Evolutionary conservation across 345 rosid genomes (phyloP), one percentile per base, ranked within the genome.

Genomic region (Populus davidiana): DNA sequence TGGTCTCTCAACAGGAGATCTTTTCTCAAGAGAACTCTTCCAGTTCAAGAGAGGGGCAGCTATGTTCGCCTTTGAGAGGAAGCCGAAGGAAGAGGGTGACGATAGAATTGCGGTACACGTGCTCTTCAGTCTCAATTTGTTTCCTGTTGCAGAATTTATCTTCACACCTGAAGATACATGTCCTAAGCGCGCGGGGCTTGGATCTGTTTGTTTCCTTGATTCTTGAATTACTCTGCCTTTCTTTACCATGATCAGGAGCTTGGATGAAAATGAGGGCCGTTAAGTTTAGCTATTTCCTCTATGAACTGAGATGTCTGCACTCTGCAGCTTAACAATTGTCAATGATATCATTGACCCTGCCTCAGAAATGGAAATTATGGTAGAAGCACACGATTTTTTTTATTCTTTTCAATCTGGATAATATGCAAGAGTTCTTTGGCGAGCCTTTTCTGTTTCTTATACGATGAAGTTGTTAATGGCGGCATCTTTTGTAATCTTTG

Each of bases 1-100:
- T 94, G 97, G 97, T 85, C 98, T 9, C 81, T 83, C 70, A 90
- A 91, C 80, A 79, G 93, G 83, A 93, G 80, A 78, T 92, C 98
- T 7, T 89, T 89, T 76, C 88, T 88, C 77, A 81, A 66, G 82
- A 87, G 89, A 86, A 81, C 90, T 23, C 73, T 38, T 43, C 85
- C 84, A 36, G 70, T 61, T 36, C 86, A 88, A 67, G 94, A 87
- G 80, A 86, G 89, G 75, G 84, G 83, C n/a, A 92, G 97, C 70
- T 96, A 92, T 76, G 90, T 91, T 65, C 86, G 97, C 79, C 86
- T 96, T 79, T 96, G 86, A 89, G 29, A 47, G 70, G 12, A 64
- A 38, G 29, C 36, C 41, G 43, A 33, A 56, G 6, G 10, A 69
- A 13, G 27, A 69, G 5, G 49, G 39, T 62, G 38, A 63, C 7